A percentile compares a stretch with the other conserved stretches of the same genome.
These are phyloP conservation scores for Metschnikowia sp. DNA, from an alignment of 805 yeast species.

Conservation along the genomic window DNA sequence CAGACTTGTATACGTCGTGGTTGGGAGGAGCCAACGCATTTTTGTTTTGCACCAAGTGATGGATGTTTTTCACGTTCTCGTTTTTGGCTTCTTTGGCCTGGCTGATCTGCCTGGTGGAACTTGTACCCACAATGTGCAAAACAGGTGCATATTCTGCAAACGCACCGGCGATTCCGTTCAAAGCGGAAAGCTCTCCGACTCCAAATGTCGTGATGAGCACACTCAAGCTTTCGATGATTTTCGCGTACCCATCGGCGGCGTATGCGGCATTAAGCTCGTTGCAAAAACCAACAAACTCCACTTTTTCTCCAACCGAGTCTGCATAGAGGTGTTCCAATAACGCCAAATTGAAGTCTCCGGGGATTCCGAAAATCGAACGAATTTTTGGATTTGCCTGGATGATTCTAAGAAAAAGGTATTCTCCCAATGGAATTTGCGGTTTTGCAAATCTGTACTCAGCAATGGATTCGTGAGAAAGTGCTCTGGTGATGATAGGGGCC, in stretches of 20 bases:
- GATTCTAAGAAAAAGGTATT: constrained; percentile 58
- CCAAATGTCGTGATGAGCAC: constrained; percentile 74
- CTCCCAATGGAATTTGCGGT: constrained; percentile 50
- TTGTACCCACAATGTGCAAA: constrained; percentile 79
- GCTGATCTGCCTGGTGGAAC: constrained; percentile 20
- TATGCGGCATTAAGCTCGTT: constrained; percentile 89
- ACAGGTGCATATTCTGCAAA: constrained; percentile 77
- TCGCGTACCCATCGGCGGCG: constrained; percentile 87
- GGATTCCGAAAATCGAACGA: constrained; percentile 65
- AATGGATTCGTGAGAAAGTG: constrained; percentile 5
- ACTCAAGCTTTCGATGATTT: constrained; percentile 53
- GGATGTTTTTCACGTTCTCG: constrained; percentile 30
- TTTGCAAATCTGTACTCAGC: neutral
- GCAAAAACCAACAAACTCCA: constrained; percentile 77
- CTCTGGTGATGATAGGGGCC: constrained; percentile 16
- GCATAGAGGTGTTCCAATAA: constrained; percentile 65
- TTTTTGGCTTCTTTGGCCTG: constrained; percentile 15
- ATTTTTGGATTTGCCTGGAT: constrained; percentile 47
- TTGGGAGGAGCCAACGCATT: constrained; percentile 54
- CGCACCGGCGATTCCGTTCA: constrained; percentile 80
- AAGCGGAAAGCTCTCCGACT: constrained; percentile 83
- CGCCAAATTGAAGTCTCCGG: constrained; percentile 70
- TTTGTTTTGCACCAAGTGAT: constrained; percentile 57
- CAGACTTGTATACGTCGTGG: constrained; percentile 60
- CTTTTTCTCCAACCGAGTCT: constrained; percentile 32